Base-by-base conservation (phyloP, 2,329 filamentous ascomycete genomes). In the Phialophora chinensis region DNA sequence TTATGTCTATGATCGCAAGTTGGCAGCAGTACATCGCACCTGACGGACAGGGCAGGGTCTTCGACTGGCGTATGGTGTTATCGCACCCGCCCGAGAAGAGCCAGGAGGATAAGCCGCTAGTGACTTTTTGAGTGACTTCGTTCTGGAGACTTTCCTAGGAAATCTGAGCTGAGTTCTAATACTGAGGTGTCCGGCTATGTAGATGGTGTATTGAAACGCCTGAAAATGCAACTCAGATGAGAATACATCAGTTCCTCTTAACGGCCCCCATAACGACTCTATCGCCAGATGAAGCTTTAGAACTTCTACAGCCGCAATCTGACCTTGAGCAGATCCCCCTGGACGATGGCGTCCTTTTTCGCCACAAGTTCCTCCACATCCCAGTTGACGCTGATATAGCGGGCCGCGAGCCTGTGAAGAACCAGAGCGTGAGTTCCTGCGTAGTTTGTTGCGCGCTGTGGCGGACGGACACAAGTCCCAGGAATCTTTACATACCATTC, bases 321-420 rank as follows among this genome's bases (percentile, higher is more conserved):
- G 44, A 58, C 35, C 57, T 73, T 73, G 58, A 77, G 66, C 38
- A 75, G 63, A 56, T 74, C 73, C 44, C 71, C 67, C 23, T 73
- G 65, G 17, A 73, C 64, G 66, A 75, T 72, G 47, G 73, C 70
- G 10, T 71, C 66, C 29, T 66, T 62, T 69, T 70, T 71, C 3
- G 55, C 67, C 66, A 74, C 66, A 65, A 76, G 67, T 69, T 76
- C 73, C 12, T 69, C 67, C 31, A 75, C 65, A 68, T 77, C 75
- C 75, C 75, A 76, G 31, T 60, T 65, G 25, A 60, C 61, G 31
- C 62, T 65, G 56, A 60, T 55, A 47, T 65, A 60, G 38, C 62
- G 49, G 33, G 54, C 53, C 17, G 62, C 62, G 20, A 85, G 57
- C 57, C 55, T 56, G 27, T 42, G 47, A 17, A 42, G 17, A 17